These are phyloP conservation scores for Solanum stenotomum DNA, from an alignment of 257 asterid genomes.

Conservation along the genomic window DNA sequence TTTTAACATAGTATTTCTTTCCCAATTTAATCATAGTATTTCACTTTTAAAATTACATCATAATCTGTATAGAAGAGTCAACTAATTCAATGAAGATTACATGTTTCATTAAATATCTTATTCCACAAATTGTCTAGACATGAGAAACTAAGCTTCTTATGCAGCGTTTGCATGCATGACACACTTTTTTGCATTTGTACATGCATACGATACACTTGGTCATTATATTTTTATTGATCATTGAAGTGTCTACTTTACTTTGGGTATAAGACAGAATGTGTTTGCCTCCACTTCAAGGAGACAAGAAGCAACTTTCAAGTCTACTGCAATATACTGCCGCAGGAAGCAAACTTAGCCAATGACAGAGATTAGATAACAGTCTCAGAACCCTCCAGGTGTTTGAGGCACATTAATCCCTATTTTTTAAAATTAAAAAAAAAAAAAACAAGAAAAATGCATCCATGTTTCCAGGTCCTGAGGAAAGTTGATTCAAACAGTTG, in stretches of 20 bases:
- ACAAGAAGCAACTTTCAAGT: background rate
- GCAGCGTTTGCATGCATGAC: background rate
- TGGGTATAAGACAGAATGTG: background rate
- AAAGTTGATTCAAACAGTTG: background rate
- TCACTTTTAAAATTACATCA: background rate
- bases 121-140: background rate
- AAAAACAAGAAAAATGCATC: background rate
- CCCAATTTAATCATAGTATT: background rate
- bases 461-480: background rate
- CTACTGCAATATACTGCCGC: background rate
- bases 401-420: background rate
- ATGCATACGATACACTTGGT: background rate
- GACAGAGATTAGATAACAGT: background rate
- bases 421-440: background rate
- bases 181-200: background rate
- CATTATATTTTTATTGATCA: background rate
- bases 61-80: background rate
- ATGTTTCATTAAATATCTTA: background rate
- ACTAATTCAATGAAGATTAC: background rate
- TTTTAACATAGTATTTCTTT: background rate
- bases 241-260: background rate
- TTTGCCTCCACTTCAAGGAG: background rate
- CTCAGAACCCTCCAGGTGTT: background rate
- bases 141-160: background rate
- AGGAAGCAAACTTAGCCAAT: background rate